Percentiles rank a stretch among this genome's conserved stretches.
These are phyloP conservation scores for Cucurbita argyrosperma DNA, from an alignment of 306 rosid species.

Conservation along the genomic window DNA sequence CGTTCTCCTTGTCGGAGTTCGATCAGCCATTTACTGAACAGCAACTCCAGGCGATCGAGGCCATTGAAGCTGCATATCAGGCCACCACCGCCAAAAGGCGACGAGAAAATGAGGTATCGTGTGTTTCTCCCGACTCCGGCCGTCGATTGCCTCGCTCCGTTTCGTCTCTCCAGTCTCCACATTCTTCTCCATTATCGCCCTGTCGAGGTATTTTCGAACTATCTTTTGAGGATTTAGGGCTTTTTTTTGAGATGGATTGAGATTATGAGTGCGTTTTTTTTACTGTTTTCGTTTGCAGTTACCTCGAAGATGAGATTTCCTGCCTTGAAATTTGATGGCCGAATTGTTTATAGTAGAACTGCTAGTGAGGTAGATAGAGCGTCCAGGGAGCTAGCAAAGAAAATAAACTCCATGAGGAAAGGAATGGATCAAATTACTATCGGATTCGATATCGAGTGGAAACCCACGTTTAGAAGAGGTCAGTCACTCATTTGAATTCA, in stretches of 20 bases:
- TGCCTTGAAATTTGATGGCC: slow-evolving; percentile 48
- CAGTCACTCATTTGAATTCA: not conserved
- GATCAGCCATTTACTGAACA: slow-evolving; percentile 45
- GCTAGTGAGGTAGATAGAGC: slow-evolving; percentile 41
- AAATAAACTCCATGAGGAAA: slow-evolving; percentile 20
- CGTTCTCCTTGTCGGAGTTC: slow-evolving; percentile 14
- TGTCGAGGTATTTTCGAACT: slow-evolving; percentile 28
- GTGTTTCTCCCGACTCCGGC: slow-evolving; percentile 3
- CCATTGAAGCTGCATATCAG: slow-evolving; percentile 35
- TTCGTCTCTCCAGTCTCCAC: slow-evolving; percentile 45
- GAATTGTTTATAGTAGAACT: slow-evolving; percentile 54
- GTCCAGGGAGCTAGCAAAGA: slow-evolving; percentile 21
- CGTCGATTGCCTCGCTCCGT: slow-evolving; percentile 57
- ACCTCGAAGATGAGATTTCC: slow-evolving; percentile 35
- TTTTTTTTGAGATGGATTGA: not conserved
- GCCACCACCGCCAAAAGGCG: slow-evolving; percentile 29
- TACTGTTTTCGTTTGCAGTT: not conserved
- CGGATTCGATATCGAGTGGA: slow-evolving; percentile 87
- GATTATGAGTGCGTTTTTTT: not conserved
- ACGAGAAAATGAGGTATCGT: not conserved
- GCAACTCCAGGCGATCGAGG: slow-evolving; percentile 36
- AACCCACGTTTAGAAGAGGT: slow-evolving; percentile 57
- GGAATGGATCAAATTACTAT: slow-evolving; percentile 23
- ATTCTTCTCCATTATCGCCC: slow-evolving; percentile 24
- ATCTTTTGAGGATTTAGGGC: not conserved